Evolutionary conservation across 805 yeast species (phyloP), one percentile per base, ranked within the genome.

Genomic region (Saccharomycopsis javanensis): DNA sequence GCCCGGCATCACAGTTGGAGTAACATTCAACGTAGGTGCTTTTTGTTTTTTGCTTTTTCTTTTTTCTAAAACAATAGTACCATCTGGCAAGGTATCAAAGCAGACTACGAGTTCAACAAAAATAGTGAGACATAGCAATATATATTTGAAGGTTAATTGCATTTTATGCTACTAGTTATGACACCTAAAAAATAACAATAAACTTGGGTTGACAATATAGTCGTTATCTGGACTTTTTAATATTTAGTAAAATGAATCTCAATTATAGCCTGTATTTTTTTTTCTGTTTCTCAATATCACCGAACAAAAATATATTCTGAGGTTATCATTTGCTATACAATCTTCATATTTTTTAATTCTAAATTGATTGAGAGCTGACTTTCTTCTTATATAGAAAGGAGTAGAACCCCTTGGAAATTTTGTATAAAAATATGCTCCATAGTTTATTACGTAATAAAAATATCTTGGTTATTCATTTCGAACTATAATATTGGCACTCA

Each of bases 1-100:
- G 11, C 53, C 57, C 8, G 53, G 30, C 37, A 45, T 15, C 11
- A 48, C 54, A 2, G 54, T 31, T 8, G 54, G 45, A 16, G 46
- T 51, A n/a, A 51, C 42, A 51, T 13, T 31, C 13, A 51, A 8
- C 25, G 23, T 13, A 42, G 25, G 27, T 7, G 11, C 15, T 5
- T 6, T 11, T 13, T 5, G 6, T 42, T 42, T 42, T 7, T 42
- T 42, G 48, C 28, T 20, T 7, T 16, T 13, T 20, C 48, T 42
- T 42, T 20, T 42, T n/a, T 42, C 48, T 25, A 42, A 42, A 42
- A 42, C 23, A 4, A 42, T 15, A 1, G 48, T 42, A 11, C 8
- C 15, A 18, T 20, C n/a, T 10, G 23, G 48, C 27, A 23, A 3
- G 23, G 48, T 42, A 15, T 42, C 23, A 7, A 42, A 42, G 23